A percentile compares a stretch with the other conserved stretches of the same genome.
phyloP scores from a whole-genome alignment of 441 rosid species.

The Gossypium schwendimanii region DNA sequence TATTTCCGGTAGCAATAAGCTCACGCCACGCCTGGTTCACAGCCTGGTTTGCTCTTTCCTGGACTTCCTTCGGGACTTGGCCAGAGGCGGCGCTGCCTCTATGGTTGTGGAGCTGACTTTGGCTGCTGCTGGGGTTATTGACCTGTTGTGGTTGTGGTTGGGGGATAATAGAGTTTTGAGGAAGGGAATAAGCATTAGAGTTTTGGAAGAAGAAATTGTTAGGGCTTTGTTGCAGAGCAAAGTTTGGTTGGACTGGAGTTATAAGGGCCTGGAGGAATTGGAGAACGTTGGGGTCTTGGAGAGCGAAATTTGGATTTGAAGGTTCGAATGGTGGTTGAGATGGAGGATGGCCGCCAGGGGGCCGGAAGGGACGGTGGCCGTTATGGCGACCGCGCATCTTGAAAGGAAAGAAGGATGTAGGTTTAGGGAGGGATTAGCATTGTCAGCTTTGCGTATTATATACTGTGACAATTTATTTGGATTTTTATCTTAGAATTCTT shows the following conservation, averaged over 20 bases:
- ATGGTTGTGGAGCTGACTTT: conserved; percentile 20
- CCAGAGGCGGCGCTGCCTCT: conserved; percentile 4
- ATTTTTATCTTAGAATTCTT: too few relatives aligned
- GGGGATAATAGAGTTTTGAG: conserved; percentile 23
- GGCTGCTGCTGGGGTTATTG: neutral
- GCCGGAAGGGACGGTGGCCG: conserved; percentile 30
- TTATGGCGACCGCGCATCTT: conserved; percentile 35
- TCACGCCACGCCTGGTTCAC: conserved; percentile 42
- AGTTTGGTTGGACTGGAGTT: conserved; percentile 12
- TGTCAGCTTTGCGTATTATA: neutral
- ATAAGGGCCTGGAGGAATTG: conserved; percentile 35
- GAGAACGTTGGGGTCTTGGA: conserved; percentile 29
- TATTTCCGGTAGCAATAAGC: conserved; percentile 40
- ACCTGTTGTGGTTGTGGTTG: conserved; percentile 21
- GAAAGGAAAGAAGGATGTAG: neutral
- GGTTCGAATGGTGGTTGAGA: conserved; percentile 14
- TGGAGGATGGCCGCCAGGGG: conserved; percentile 19
- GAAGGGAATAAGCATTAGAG: conserved; percentile 19
- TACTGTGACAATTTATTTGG: neutral
- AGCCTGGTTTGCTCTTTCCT: conserved; percentile 38
- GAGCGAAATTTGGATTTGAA: conserved; percentile 24
- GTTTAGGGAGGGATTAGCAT: neutral
- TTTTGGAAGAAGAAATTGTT: conserved; percentile 23
- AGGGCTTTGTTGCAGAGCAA: conserved; percentile 14
- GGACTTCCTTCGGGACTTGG: conserved; percentile 23